Conservation (phyloP, 805 yeast species). For the Blastobotrys americana region DNA sequence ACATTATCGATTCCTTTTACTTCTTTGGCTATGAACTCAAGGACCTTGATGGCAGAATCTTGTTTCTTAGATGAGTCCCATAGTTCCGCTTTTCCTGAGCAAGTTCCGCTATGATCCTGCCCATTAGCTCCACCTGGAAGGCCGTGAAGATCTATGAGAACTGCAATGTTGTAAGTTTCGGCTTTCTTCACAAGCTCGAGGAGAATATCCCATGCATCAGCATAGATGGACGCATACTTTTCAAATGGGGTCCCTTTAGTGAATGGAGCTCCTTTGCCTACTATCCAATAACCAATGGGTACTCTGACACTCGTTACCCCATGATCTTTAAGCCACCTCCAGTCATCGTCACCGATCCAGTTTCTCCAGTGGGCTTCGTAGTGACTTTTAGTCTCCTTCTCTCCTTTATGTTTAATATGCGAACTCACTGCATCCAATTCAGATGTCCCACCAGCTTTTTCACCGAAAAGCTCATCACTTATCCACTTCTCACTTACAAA, state of each 20-base stretch:
- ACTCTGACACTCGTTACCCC: slow-evolving; percentile 78
- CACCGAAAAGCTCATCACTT: slow-evolving; percentile 41
- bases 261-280: slow-evolving; percentile 51
- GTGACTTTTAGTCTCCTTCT: slow-evolving; percentile 44
- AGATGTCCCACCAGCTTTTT: slow-evolving; percentile 43
- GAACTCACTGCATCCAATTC: slow-evolving; percentile 69
- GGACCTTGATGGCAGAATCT: slow-evolving; percentile 41
- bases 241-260: slow-evolving; percentile 58
- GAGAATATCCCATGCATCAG: slow-evolving; percentile 63
- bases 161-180: slow-evolving; percentile 52
- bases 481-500: slow-evolving; percentile 74
- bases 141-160: slow-evolving; percentile 80
- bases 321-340: slow-evolving; percentile 61
- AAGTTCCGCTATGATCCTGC: slow-evolving; percentile 75
- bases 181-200: slow-evolving; percentile 56
- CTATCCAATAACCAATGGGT: slow-evolving; percentile 89
- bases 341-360: slow-evolving; percentile 62
- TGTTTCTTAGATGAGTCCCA: slow-evolving; percentile 42
- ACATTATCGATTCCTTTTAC: slow-evolving; percentile 55
- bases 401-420: slow-evolving; percentile 42
- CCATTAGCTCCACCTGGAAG: slow-evolving; percentile 90
- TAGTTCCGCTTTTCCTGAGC: slow-evolving; percentile 51
- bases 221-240: slow-evolving; percentile 48
- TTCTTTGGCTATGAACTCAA: slow-evolving; percentile 58
- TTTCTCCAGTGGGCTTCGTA: slow-evolving; percentile 58